phyloP scores from a whole-genome alignment of 257 asterid genomes.

The Ligustrum vulgare region DNA sequence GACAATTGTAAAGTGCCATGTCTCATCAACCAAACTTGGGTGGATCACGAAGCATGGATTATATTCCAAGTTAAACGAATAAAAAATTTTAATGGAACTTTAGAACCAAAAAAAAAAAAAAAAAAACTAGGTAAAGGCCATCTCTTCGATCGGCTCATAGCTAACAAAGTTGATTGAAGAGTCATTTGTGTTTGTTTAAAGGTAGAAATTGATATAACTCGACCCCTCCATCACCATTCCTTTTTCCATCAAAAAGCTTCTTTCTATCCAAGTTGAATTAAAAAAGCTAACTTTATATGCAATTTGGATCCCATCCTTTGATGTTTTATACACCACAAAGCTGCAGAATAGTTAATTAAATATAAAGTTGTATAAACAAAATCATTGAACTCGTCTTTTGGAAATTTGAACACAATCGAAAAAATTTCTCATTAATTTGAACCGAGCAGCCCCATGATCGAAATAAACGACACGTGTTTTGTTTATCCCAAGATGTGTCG shows the following conservation, averaged over 20 bases:
- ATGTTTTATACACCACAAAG: not conserved
- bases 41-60: constrained; percentile 4
- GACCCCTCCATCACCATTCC: constrained; percentile 5
- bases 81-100: not conserved
- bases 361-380: not conserved
- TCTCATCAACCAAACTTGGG: not conserved
- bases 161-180: not conserved
- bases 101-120: not conserved
- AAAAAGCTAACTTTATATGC: not conserved
- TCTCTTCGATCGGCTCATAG: not conserved
- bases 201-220: not conserved
- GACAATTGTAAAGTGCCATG: not conserved
- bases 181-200: not conserved
- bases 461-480: not conserved
- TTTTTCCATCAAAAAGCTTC: not conserved
- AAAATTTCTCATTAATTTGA: not conserved
- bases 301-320: not conserved
- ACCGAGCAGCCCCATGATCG: not conserved
- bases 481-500: not conserved
- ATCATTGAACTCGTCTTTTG: not conserved
- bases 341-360: not conserved
- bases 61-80: not conserved
- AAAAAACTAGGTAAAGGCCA: not conserved
- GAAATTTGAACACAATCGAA: not conserved
- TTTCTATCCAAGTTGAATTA: not conserved